Conservation (phyloP, 176 grass and related monocot genomes). For the Saccharum officinarum region DNA sequence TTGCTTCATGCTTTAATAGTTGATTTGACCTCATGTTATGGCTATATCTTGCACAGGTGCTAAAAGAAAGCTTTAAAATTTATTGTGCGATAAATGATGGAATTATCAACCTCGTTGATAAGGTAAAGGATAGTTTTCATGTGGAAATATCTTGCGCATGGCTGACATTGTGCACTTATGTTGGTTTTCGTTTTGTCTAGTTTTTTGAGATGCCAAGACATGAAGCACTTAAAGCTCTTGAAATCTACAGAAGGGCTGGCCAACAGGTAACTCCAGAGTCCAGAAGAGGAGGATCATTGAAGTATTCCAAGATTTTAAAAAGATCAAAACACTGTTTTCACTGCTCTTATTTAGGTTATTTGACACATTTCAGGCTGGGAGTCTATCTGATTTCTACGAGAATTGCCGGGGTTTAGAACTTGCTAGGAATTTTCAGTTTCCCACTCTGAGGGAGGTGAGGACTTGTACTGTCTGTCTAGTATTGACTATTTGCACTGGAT, state of each 20-base stretch:
- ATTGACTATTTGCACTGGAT: slow-evolving; percentile 8
- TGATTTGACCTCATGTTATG: slow-evolving; percentile 21
- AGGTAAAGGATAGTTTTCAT: slow-evolving; percentile 53
- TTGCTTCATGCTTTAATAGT: not conserved
- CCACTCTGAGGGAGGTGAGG: slow-evolving; percentile 91
- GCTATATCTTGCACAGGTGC: slow-evolving; percentile 55
- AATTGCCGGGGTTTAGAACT: slow-evolving; percentile 92
- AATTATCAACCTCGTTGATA: slow-evolving; percentile 99
- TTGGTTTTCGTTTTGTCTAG: slow-evolving; percentile 51
- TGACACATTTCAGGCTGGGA: slow-evolving; percentile 75
- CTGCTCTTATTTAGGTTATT: slow-evolving; percentile 20
- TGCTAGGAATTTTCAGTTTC: slow-evolving; percentile 98
- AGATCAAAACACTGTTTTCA: not conserved
- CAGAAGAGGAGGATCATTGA: not conserved
- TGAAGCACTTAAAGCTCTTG: slow-evolving; percentile 95
- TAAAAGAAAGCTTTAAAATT: slow-evolving; percentile 99
- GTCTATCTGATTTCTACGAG: slow-evolving; percentile 95
- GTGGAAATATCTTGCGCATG: slow-evolving; percentile 13
- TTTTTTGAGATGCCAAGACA: slow-evolving; percentile 99
- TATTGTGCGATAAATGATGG: slow-evolving; percentile 99
- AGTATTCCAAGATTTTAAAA: slow-evolving; percentile 7
- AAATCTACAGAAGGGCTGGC: slow-evolving; percentile 94
- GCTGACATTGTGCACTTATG: slow-evolving; percentile 1
- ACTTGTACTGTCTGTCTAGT: not conserved
- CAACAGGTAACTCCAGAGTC: slow-evolving; percentile 69